These are phyloP conservation scores for Magnusiomyces tetraspermus DNA, from an alignment of 1,139 yeast species.

Conservation along the genomic window DNA sequence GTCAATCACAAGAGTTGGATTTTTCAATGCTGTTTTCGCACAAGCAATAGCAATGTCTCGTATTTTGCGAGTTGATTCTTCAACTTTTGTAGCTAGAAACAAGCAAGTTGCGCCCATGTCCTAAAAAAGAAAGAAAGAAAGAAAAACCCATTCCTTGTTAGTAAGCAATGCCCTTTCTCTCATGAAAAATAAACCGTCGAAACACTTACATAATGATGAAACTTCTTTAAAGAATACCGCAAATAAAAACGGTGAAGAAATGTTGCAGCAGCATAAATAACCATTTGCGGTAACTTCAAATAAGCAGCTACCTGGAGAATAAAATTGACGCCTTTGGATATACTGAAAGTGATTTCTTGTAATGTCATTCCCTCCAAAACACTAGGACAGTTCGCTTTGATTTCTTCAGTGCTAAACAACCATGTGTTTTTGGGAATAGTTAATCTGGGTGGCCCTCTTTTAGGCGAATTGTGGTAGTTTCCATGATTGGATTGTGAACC, in stretches of 20 bases:
- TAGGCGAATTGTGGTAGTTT: not conserved
- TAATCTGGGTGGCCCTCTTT: not conserved
- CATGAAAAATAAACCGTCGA: not conserved
- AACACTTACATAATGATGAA: conserved; percentile 32
- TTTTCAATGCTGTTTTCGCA: conserved; percentile 39
- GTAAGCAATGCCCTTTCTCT: not conserved
- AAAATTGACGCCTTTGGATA: conserved; percentile 42
- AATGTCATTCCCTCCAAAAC: conserved; percentile 32
- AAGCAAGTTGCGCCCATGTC: conserved; percentile 41
- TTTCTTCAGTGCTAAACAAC: conserved; percentile 13
- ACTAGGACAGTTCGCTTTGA: conserved; percentile 30
- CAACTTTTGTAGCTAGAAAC: conserved; percentile 45
- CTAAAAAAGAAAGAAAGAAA: not conserved
- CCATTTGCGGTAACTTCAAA: conserved; percentile 39
- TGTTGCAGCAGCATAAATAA: conserved; percentile 41
- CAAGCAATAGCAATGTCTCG: conserved; percentile 41
- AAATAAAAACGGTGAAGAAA: conserved; percentile 45
- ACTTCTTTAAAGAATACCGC: conserved; percentile 35
- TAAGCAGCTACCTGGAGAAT: conserved; percentile 38
- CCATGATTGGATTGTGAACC: not conserved
- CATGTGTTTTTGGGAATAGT: conserved; percentile 12
- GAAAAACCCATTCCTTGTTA: not conserved
- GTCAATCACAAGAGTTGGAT: conserved; percentile 34
- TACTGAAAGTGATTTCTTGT: conserved; percentile 35
- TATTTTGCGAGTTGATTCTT: conserved; percentile 41